These are phyloP conservation scores for Nicotiana knightiana DNA, from an alignment of 257 asterid genomes.

Conservation along the genomic window DNA sequence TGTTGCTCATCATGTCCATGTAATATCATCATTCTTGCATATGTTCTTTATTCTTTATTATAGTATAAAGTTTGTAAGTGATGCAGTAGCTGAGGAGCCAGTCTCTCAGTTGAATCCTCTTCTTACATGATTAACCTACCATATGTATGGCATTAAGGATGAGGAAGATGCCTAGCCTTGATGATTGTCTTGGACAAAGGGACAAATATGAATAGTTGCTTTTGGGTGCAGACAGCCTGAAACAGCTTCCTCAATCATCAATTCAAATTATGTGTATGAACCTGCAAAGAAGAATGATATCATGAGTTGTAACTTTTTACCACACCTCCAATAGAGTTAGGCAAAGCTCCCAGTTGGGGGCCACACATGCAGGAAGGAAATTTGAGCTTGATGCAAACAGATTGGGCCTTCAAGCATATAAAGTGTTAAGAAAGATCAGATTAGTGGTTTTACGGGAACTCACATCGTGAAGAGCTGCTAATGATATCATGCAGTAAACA, in stretches of 20 bases:
- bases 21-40: background rate
- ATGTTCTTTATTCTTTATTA: background rate
- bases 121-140: background rate
- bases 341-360: background rate
- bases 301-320: background rate
- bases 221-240: background rate
- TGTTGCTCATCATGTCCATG: background rate
- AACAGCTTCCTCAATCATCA: background rate
- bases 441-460: background rate
- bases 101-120: background rate
- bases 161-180: background rate
- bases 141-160: background rate
- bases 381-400: background rate
- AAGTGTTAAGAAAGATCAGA: background rate
- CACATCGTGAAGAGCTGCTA: background rate
- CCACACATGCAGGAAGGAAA: background rate
- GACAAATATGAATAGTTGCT: background rate
- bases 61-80: background rate
- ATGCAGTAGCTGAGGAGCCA: background rate
- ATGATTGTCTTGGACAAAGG: constrained; percentile 7
- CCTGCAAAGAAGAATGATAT: background rate
- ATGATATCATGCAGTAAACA: background rate
- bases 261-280: background rate
- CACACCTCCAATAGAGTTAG: background rate
- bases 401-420: background rate